Conservation (phyloP, 192 early-diverging fungal species). For the Bifiguratus adelaidae region DNA sequence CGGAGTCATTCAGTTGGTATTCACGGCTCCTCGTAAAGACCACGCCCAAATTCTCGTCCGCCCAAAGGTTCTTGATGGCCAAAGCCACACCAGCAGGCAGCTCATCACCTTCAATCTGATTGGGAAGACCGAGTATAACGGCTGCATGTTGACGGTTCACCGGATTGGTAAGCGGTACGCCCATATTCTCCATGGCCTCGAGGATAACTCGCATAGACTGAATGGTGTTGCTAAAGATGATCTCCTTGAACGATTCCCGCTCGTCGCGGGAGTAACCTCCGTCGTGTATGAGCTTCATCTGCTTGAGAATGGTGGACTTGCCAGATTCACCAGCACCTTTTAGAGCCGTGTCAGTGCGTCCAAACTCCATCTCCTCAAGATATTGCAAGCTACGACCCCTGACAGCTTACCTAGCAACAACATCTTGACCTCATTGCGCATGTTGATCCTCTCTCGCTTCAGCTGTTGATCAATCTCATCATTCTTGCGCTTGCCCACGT, state of each 20-base stretch:
- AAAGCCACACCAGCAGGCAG: constrained; percentile 68
- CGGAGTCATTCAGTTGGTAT: constrained; percentile 96
- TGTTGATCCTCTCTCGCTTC: constrained; percentile 63
- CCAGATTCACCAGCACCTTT: constrained; percentile 97
- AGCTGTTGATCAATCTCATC: constrained; percentile 89
- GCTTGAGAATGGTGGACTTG: constrained; percentile 95
- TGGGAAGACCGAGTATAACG: constrained; percentile 71
- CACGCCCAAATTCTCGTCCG: constrained; percentile 71
- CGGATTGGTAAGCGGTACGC: constrained; percentile 54
- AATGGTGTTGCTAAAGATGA: constrained; percentile 92
- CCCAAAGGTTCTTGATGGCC: constrained; percentile 79
- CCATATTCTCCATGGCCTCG: constrained; percentile 88
- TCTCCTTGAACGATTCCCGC: constrained; percentile 87
- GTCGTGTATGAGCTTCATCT: constrained; percentile 98
- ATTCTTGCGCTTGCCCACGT: constrained; percentile 73
- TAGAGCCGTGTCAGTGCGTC: not conserved
- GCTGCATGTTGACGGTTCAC: constrained; percentile 60
- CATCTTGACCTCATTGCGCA: constrained; percentile 95
- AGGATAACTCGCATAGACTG: constrained; percentile 94
- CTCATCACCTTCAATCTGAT: constrained; percentile 81
- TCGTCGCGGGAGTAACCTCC: constrained; percentile 87
- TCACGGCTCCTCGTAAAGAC: constrained; percentile 76
- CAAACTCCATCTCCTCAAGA: too few relatives aligned
- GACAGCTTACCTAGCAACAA: constrained; percentile 61
- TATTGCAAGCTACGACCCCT: too few relatives aligned